These are phyloP conservation scores for Aquilaria agallochum DNA, from an alignment of 441 rosid genomes.

Conservation along the genomic window DNA sequence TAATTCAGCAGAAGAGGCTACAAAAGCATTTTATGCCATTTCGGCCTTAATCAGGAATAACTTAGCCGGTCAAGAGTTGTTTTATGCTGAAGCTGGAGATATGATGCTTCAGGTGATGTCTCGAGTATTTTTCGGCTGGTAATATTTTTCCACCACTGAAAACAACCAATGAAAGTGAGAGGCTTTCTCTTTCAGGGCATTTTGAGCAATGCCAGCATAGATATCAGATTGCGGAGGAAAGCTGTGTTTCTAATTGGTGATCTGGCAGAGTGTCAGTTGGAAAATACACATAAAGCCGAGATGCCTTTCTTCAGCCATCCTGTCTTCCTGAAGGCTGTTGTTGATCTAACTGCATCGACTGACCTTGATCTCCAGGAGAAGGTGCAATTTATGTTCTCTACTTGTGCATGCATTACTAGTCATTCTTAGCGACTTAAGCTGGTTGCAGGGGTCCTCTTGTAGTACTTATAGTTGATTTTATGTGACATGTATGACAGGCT, in stretches of 20 bases:
- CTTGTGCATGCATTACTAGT: slow-evolving; percentile 7
- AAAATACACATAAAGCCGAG: slow-evolving; percentile 38
- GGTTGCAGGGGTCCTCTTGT: background rate
- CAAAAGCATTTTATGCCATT: slow-evolving; percentile 84
- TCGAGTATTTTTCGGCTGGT: slow-evolving; percentile 1
- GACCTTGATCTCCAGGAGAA: slow-evolving; percentile 95
- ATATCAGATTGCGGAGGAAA: slow-evolving; percentile 68
- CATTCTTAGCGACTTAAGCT: too few species aligned
- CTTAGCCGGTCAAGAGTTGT: slow-evolving; percentile 67
- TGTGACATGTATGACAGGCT: slow-evolving; percentile 39
- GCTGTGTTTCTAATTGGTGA: slow-evolving; percentile 77
- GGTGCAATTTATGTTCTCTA: slow-evolving; percentile 30
- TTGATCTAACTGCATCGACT: slow-evolving; percentile 49
- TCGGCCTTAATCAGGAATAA: slow-evolving; percentile 74
- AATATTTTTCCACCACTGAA: slow-evolving; percentile 3
- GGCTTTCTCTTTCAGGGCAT: slow-evolving; percentile 45
- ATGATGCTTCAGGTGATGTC: slow-evolving; percentile 75
- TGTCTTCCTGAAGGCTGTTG: slow-evolving; percentile 66
- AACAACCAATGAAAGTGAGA: slow-evolving; percentile 1
- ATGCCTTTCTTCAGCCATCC: slow-evolving; percentile 47
- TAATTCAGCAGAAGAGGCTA: slow-evolving; percentile 63
- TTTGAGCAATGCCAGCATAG: slow-evolving; percentile 48
- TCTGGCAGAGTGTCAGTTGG: slow-evolving; percentile 59
- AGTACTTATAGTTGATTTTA: background rate
- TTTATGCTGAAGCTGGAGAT: slow-evolving; percentile 72